Evolutionary conservation across 345 rosid genomes (phyloP), one percentile per base, ranked within the genome.

Genomic region (Trapa incisa): DNA sequence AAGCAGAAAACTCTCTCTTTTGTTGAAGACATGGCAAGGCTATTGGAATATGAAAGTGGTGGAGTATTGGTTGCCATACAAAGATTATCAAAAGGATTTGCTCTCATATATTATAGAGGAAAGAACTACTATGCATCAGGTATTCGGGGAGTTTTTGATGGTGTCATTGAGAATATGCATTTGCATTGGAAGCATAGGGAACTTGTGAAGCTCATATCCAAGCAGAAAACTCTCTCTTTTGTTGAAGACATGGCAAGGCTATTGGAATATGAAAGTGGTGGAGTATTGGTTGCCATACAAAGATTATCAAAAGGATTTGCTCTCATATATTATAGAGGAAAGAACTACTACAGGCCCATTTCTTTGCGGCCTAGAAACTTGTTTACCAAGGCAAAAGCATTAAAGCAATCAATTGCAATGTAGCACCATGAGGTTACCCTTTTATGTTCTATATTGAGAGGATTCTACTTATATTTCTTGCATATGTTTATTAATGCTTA

Each of bases 171-270:
- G 80, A 91, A 94, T 75, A 94, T 94, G 99, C 99, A 94, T 80
- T 74, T 94, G 82, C 99, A 94, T 67, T 94, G 99, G 99, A 94
- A 94, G 82, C 87, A 94, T 80, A 86, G 97, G 72, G 99, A 94
- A 79, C 82, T 94, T 66, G 99, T 91, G 86, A 94, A 94, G 81
- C 91, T 94, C 70, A 88, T 94, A 78, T 75, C 86, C 64, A 91
- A 91, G 72, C 99, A 91, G 77, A 94, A 94, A 86, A 87, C 84
- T 14, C 89, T 85, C 72, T 82, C 91, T 65, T 91, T 88, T 78
- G 96, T 91, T 74, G 97, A 94, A 80, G 99, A 91, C 75, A 85
- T 96, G 0, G 95, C 97, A 72, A 80, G 92, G 79, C 74, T 94
- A 72, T 76, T 94, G 78, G 99, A 94, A 74, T 91, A 75, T 39